phyloP scores from a whole-genome alignment of 2,329 filamentous ascomycete genomes.

The Basipetospora chlamydospora region DNA sequence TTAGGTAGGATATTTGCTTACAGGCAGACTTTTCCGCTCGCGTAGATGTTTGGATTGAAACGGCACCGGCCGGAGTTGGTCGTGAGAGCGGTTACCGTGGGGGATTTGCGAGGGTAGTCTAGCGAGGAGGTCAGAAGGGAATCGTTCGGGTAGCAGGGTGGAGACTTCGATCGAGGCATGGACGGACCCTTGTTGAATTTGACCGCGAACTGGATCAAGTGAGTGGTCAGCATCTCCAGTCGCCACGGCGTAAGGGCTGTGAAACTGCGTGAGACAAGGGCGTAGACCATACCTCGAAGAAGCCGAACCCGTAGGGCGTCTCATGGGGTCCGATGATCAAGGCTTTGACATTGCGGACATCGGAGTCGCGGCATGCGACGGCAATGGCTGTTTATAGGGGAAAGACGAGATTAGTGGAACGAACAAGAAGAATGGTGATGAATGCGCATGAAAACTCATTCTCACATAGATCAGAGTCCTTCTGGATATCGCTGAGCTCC shows the following conservation, averaged over 20 bases:
- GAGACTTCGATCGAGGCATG: neutral
- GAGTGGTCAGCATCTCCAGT: neutral
- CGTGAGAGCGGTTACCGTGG: conserved; percentile 52
- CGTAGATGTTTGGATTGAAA: conserved; percentile 96
- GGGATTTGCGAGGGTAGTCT: conserved; percentile 71
- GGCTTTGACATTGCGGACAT: conserved; percentile 77
- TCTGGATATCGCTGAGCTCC: conserved; percentile 79
- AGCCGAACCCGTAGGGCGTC: conserved; percentile 92
- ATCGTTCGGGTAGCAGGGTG: conserved; percentile 1
- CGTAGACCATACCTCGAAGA: conserved; percentile 63
- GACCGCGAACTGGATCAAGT: conserved; percentile 47
- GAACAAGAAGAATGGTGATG: too few relatives aligned
- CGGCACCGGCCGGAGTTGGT: conserved; percentile 80
- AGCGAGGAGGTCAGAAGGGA: neutral
- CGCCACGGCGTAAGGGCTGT: too few relatives aligned
- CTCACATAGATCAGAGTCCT: conserved; percentile 70
- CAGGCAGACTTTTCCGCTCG: conserved; percentile 82
- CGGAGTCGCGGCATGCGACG: conserved; percentile 73
- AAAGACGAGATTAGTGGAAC: too few relatives aligned
- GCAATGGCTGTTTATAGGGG: conserved; percentile 48
- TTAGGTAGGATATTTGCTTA: conserved; percentile 29
- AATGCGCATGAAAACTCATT: too few relatives aligned
- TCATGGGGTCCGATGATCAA: conserved; percentile 86
- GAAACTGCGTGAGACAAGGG: too few relatives aligned
- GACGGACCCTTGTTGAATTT: conserved; percentile 57